Conservation (phyloP, 352 stramenopile species). For the Phytophthora ramorum region DNA sequence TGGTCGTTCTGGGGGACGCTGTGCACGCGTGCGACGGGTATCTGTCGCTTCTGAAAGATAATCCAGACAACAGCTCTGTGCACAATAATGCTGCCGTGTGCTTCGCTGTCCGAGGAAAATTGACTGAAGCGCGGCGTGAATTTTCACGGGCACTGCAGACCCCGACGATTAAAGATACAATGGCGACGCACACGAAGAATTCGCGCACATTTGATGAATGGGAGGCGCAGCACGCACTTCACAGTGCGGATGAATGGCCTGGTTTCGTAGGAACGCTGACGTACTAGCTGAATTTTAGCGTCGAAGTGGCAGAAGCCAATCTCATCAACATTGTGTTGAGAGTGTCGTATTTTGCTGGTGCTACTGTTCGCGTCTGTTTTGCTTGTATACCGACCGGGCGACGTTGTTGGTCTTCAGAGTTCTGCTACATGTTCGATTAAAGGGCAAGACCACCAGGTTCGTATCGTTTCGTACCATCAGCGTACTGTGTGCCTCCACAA, state of each 20-base stretch:
- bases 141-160: conserved; percentile 12
- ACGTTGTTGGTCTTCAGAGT: too few relatives aligned
- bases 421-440: too few relatives aligned
- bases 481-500: too few relatives aligned
- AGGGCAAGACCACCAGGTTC: too few relatives aligned
- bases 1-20: conserved; percentile 11
- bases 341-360: too few relatives aligned
- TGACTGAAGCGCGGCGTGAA: conserved; percentile 9
- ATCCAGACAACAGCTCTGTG: conserved; percentile 9
- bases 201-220: conserved; percentile 8
- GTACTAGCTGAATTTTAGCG: background rate
- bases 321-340: too few relatives aligned
- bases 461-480: too few relatives aligned
- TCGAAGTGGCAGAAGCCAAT: too few relatives aligned
- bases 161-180: background rate
- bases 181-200: conserved; percentile 5
- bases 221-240: background rate
- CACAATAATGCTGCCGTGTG: conserved; percentile 37
- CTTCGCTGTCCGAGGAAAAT: conserved; percentile 1
- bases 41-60: conserved; percentile 7
- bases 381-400: too few relatives aligned
- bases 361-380: too few relatives aligned
- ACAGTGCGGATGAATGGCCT: background rate
- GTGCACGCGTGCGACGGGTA: conserved; percentile 25
- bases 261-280: conserved; percentile 4